Evolutionary conservation across 345 rosid species (phyloP).

Genomic region (Gossypium thurberi): DNA sequence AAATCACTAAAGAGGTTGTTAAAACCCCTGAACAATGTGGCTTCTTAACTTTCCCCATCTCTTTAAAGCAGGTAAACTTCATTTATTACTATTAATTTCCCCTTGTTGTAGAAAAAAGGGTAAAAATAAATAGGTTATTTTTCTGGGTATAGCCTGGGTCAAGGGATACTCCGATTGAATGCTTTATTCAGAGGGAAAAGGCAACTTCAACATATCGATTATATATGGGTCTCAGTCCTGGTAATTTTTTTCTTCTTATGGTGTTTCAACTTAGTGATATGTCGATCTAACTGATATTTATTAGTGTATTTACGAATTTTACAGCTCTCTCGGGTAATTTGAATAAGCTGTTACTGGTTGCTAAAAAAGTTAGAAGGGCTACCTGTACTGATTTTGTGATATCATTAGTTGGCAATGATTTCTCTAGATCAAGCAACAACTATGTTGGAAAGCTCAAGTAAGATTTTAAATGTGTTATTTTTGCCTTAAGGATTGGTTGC

Average conservation of each 20-base stretch:
- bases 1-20: constrained; percentile 53
- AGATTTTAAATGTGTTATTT: constrained; percentile 6
- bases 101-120: neutral
- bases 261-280: neutral
- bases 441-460: constrained; percentile 77
- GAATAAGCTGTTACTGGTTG: constrained; percentile 73
- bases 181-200: constrained; percentile 79
- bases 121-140: neutral
- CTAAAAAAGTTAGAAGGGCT: constrained; percentile 73
- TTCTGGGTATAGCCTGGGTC: constrained; percentile 66
- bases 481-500: neutral
- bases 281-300: neutral
- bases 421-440: constrained; percentile 52
- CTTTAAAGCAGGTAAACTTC: constrained; percentile 67
- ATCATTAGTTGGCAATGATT: constrained; percentile 57
- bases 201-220: constrained; percentile 56
- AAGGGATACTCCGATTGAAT: constrained; percentile 73
- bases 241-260: constrained; percentile 27
- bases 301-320: neutral
- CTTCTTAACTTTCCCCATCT: constrained; percentile 70
- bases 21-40: constrained; percentile 64
- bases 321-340: constrained; percentile 65
- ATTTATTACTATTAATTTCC: neutral
- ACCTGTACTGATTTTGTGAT: constrained; percentile 63
- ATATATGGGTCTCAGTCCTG: constrained; percentile 80